Percentiles rank a stretch among this genome's conserved stretches.
phyloP scores from a whole-genome alignment of 805 yeast genomes.

The Sugiyamaella americana region DNA sequence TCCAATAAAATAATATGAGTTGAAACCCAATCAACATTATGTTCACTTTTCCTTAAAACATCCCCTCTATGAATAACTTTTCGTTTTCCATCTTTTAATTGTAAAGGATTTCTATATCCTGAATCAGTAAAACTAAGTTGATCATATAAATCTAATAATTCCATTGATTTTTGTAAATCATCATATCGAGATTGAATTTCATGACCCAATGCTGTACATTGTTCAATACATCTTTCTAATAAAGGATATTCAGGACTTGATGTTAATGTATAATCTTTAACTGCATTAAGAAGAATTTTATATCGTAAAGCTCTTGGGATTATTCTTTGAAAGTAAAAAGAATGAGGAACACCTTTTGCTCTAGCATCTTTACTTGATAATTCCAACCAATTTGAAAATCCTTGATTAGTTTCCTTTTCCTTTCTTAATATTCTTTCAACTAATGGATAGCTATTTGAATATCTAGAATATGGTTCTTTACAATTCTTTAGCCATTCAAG shows the following conservation, averaged over 20 bases:
- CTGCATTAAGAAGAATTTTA: constrained; percentile 57
- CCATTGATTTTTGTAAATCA: constrained; percentile 52
- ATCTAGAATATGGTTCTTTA: constrained; percentile 45
- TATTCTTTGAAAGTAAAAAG: constrained; percentile 50
- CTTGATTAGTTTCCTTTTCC: constrained; percentile 34
- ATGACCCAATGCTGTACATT: constrained; percentile 48
- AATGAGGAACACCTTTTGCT: constrained; percentile 34
- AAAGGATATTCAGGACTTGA: constrained; percentile 48
- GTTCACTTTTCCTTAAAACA: constrained; percentile 55
- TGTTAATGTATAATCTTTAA: constrained; percentile 43
- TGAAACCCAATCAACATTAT: constrained; percentile 51
- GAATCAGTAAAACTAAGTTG: constrained; percentile 49
- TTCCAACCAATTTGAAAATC: constrained; percentile 53
- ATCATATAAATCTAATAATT: constrained; percentile 46
- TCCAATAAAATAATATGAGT: constrained; percentile 57
- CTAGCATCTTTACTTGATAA: constrained; percentile 45
- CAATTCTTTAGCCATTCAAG: constrained; percentile 60
- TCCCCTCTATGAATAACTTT: constrained; percentile 53
- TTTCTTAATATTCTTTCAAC: constrained; percentile 41
- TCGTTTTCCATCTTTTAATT: constrained; percentile 49
- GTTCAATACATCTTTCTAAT: constrained; percentile 47
- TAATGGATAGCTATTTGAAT: constrained; percentile 42
- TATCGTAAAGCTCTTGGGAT: constrained; percentile 51
- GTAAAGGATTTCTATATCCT: constrained; percentile 42
- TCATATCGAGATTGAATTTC: constrained; percentile 60